Conservation (phyloP, 1,139 yeast genomes). For the Candida labiduridarum region DNA sequence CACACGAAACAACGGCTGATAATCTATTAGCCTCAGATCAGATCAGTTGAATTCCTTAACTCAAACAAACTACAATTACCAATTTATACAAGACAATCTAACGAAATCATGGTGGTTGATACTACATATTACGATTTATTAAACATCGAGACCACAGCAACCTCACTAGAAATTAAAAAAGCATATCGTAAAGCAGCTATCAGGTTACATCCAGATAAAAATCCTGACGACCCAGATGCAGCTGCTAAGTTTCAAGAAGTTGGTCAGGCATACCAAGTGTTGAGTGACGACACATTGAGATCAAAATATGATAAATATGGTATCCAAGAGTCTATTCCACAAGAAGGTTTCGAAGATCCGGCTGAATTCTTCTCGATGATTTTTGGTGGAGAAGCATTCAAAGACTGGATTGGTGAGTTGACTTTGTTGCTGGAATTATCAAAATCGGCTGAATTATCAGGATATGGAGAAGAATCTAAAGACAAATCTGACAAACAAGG, state of each 20-base stretch:
- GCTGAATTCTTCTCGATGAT: slow-evolving; percentile 73
- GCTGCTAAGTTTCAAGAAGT: slow-evolving; percentile 69
- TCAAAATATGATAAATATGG: slow-evolving; percentile 83
- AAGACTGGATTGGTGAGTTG: slow-evolving; percentile 78
- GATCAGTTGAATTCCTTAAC: neutral
- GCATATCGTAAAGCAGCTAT: slow-evolving; percentile 92
- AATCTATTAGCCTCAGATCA: neutral
- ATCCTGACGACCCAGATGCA: slow-evolving; percentile 84
- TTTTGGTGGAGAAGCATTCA: slow-evolving; percentile 87
- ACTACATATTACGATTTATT: slow-evolving; percentile 84
- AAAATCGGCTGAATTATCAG: slow-evolving; percentile 56
- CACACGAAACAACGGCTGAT: no score
- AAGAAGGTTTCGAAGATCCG: slow-evolving; percentile 88
- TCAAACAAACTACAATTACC: neutral
- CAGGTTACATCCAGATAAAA: slow-evolving; percentile 91
- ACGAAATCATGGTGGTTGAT: slow-evolving; percentile 85
- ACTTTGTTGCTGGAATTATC: slow-evolving; percentile 61
- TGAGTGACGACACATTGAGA: slow-evolving; percentile 74
- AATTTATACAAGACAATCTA: neutral
- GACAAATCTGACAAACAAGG: slow-evolving; percentile 16
- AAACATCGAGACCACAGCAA: slow-evolving; percentile 69
- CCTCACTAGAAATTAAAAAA: slow-evolving; percentile 82
- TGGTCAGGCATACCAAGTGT: slow-evolving; percentile 82
- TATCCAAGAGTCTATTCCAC: slow-evolving; percentile 79
- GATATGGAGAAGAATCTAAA: slow-evolving; percentile 40